Evolutionary conservation across 306 rosid genomes (phyloP), one percentile per base, ranked within the genome.

Genomic region (Vigna angularis): DNA sequence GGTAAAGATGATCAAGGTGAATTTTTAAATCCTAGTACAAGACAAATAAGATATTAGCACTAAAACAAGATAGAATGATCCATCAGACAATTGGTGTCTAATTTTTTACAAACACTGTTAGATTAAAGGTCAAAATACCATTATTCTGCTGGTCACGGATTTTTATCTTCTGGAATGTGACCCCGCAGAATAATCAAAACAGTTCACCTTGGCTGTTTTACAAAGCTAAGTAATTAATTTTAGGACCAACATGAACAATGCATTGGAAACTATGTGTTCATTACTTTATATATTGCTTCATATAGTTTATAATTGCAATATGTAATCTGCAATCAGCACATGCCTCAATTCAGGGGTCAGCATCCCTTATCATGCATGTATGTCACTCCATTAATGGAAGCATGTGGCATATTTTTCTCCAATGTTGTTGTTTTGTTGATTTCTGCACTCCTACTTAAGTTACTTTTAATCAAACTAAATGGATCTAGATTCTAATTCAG

Each of bases 71-170:
- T 28, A 66, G 22, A 76, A 78, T 52, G 87, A 79, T 79, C 76
- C 84, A 79, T 79, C 85, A 58, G 80, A 79, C 72, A 82, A 53
- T 82, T 70, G 75, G 55, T 73, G 84, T 74, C 84, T 56, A 49
- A 52, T 63, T 77, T 44, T 72, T 70, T 61, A 70, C 40, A 13
- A 44, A 73, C 14, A 73, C 79, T 55, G 42, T 74, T 69, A 36
- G 78, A 78, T 66, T 66, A 64, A 63, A 74, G 67, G 84, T 78
- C 85, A 83, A 86, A 74, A 74, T 17, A 50, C 71, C 70, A 71
- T 86, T 50, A 81, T 78, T 84, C 67, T 76, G 59, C 47, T 79
- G 30, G 79, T 90, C 84, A 81, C 83, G 79, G 82, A 76, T 81
- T 83, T 50, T 66, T 9, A 65, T 71, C 50, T 56, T 66, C 24